Conservation (phyloP, 768 basidiomycete species). For the Cystobasidium onofrii region DNA sequence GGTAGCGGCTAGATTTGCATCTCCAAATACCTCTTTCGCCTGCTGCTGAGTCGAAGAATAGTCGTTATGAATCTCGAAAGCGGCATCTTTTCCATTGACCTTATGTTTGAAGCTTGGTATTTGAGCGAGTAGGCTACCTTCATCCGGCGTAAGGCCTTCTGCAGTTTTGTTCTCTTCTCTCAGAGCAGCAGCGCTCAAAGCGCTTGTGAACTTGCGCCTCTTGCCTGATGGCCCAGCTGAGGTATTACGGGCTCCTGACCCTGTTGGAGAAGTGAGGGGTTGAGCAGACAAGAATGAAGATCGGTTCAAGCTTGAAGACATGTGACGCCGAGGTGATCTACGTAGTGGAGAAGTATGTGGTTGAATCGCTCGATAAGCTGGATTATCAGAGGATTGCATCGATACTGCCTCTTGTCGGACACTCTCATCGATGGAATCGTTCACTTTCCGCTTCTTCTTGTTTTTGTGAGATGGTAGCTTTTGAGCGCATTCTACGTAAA, state of each 20-base stretch:
- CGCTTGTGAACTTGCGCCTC: constrained; percentile 25
- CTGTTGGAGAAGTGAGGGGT: constrained; percentile 1
- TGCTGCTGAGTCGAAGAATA: neutral
- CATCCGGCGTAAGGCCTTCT: neutral
- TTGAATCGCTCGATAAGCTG: neutral
- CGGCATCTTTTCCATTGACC: neutral
- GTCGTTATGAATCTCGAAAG: neutral
- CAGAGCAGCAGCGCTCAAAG: constrained; percentile 13
- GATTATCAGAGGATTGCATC: neutral
- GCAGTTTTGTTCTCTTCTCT: constrained; percentile 9
- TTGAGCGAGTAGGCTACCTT: neutral
- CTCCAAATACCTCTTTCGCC: neutral
- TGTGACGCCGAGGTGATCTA: constrained; percentile 10
- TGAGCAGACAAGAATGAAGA: neutral
- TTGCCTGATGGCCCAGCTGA: neutral
- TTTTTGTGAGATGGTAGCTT: constrained; percentile 8
- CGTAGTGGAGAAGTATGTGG: constrained; percentile 25
- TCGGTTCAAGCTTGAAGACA: neutral
- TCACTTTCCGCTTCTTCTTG: constrained; percentile 16
- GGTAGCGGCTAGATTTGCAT: neutral
- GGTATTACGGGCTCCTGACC: neutral
- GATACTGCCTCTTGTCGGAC: neutral
- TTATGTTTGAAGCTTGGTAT: neutral
- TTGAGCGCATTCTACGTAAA: constrained; percentile 27
- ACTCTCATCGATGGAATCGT: neutral